Base-by-base conservation (phyloP, 805 yeast genomes). In the Saturnispora diversa region DNA sequence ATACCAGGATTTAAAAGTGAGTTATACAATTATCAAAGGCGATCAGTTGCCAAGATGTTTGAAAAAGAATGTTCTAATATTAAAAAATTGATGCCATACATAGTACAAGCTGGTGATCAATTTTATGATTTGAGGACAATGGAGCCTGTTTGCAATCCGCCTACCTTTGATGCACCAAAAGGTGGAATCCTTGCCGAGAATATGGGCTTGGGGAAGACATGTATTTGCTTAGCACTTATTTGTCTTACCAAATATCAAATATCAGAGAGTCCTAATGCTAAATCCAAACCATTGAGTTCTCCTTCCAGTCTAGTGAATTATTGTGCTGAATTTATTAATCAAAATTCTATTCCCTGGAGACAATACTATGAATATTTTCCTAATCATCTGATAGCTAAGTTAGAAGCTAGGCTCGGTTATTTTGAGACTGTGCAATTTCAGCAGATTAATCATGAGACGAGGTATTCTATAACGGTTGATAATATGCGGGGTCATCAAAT, bases 141-240 rank as follows among this genome's bases (percentile, higher is more conserved):
- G 24, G 45, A 47, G 3, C 58, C 74, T 23, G 54, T 50, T 17
- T 16, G 21, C 1, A 43, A 52, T 3, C 75, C 83, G 0, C 70
- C 64, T 16, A 50, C 55, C 3, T 75, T 66, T 47, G 49, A 49
- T 11, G 60, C 75, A 2, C 77, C 83, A 0, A 60, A 71, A 47
- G 83, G 83, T 15, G 84, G 83, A 0, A 74, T 77, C 5, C 54
- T 77, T 12, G 82, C 82, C 1, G 84, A 77, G 43, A 76, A 75
- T 65, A 77, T 77, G 83, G 84, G 84, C 1, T 59, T 76, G 29
- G 84, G 84, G 0, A 77, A 77, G 51, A 77, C 84, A 0, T 65
- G 75, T 36, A 76, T 77, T 5, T 75, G 80, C 48, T 56, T 77
- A 21, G 73, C 78, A 3, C 58, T 77, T 36, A 66, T 80, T 1